Evolutionary conservation across 2,329 filamentous ascomycete species (phyloP).

Genomic region (Teratosphaeriaceae sp.): DNA sequence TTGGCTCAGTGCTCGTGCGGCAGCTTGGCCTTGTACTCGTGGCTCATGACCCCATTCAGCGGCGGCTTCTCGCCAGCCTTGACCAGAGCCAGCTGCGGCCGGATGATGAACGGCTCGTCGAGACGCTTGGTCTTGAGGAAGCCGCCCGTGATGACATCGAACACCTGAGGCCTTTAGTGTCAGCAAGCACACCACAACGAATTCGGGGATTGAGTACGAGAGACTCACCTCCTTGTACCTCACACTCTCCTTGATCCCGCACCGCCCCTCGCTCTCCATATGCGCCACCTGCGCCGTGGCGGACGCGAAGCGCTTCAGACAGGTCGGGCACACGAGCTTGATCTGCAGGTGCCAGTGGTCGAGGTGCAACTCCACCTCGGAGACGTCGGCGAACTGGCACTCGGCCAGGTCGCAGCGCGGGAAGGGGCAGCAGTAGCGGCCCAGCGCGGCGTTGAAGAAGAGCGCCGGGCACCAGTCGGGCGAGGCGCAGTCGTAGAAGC

Average conservation of each 20-base stretch:
- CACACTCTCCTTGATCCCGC: constrained; percentile 29
- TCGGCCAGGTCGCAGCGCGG: constrained; percentile 37
- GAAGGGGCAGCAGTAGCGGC: constrained; percentile 50
- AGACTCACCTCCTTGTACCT: constrained; percentile 26
- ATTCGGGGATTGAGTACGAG: not conserved
- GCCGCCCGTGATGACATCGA: constrained; percentile 38
- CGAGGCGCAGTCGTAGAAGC: constrained; percentile 45
- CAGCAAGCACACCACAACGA: constrained; percentile 9
- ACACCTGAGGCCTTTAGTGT: too few species aligned
- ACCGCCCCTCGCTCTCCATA: constrained; percentile 32
- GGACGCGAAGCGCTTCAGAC: constrained; percentile 35
- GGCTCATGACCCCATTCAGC: constrained; percentile 9
- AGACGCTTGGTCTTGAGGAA: constrained; percentile 24
- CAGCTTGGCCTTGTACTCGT: constrained; percentile 6
- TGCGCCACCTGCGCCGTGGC: constrained; percentile 34
- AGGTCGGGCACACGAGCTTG: constrained; percentile 33
- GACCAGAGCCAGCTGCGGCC: constrained; percentile 5
- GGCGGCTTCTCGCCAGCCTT: constrained; percentile 1
- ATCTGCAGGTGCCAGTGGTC: constrained; percentile 28
- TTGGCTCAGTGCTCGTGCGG: constrained; percentile 2
- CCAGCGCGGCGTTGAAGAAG: constrained; percentile 41
- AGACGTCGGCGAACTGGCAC: constrained; percentile 15
- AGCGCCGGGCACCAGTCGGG: constrained; percentile 41
- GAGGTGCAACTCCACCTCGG: constrained; percentile 33
- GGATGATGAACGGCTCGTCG: constrained; percentile 9